Conservation (phyloP, 2,329 filamentous ascomycete genomes). For the Dothiorella sarmentorum region DNA sequence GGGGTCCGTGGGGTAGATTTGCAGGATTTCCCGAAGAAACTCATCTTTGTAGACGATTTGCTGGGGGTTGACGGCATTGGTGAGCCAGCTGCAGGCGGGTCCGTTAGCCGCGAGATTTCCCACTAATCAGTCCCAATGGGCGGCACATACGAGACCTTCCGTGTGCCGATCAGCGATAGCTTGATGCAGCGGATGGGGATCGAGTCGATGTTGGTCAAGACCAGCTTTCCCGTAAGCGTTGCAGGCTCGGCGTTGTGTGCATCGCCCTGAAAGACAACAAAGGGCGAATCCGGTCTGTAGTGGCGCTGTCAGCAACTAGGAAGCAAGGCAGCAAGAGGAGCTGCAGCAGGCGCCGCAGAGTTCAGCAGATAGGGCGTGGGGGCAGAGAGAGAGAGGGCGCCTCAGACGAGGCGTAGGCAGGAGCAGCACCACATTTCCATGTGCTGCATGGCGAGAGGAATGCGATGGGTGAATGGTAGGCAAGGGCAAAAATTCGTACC, state of each 20-base stretch:
- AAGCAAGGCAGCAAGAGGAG: not conserved
- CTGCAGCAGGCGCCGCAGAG: not conserved
- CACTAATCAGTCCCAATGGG: conserved; percentile 8
- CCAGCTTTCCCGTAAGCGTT: conserved; percentile 46
- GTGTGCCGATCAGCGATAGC: conserved; percentile 46
- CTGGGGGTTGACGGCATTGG: conserved; percentile 38
- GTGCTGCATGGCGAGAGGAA: conserved; percentile 43
- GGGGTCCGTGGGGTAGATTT: conserved; percentile 43
- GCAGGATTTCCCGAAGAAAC: conserved; percentile 45
- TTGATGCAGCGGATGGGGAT: conserved; percentile 47
- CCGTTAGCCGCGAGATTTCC: conserved; percentile 3
- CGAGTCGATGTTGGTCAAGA: conserved; percentile 46
- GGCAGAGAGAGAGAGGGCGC: not conserved
- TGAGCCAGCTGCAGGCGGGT: conserved; percentile 31
- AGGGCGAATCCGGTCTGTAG: conserved; percentile 43
- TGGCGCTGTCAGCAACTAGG: not conserved
- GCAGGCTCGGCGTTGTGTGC: conserved; percentile 44
- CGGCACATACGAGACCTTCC: conserved; percentile 45
- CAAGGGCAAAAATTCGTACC: conserved; percentile 30
- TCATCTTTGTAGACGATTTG: conserved; percentile 46
- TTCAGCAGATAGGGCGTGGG: not conserved
- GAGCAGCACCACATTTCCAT: not conserved
- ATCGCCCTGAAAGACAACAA: conserved; percentile 50
- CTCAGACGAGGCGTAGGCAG: conserved; percentile 44
- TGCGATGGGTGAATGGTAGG: not conserved